These are phyloP conservation scores for Acephala macrosclerotiorum DNA, from an alignment of 2,329 filamentous ascomycete species.

Conservation along the genomic window DNA sequence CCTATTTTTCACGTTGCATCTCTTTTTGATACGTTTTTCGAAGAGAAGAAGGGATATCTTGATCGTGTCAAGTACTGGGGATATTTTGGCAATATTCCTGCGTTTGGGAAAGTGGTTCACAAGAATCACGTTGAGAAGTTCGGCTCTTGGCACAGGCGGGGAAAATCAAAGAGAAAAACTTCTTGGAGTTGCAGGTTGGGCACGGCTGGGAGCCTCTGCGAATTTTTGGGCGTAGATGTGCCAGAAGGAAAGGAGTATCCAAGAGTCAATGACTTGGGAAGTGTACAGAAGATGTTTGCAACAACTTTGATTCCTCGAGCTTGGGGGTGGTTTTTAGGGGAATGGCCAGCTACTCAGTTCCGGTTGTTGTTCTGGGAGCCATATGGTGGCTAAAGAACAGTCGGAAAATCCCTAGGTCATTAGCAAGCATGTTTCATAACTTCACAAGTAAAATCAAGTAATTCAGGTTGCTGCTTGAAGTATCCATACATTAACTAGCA, in stretches of 20 bases:
- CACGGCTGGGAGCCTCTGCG: conserved; percentile 2
- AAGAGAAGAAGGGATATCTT: neutral
- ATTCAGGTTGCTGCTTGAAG: no score
- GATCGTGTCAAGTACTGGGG: conserved; percentile 5
- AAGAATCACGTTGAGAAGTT: conserved; percentile 9
- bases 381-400: neutral
- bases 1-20: neutral
- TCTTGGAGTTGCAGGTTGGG: conserved; percentile 6
- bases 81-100: neutral
- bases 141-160: neutral
- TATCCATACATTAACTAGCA: no score
- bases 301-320: neutral
- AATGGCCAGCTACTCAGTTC: neutral
- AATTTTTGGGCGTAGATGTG: neutral
- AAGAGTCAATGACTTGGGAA: neutral
- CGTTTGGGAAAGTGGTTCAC: conserved; percentile 2
- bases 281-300: neutral
- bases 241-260: neutral
- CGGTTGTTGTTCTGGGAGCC: neutral
- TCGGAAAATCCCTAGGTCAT: neutral
- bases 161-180: neutral
- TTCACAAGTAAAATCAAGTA: no score
- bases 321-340: neutral
- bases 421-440: neutral
- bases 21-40: neutral